Base-by-base conservation (phyloP, 345 rosid genomes). In the Salix purpurea region DNA sequence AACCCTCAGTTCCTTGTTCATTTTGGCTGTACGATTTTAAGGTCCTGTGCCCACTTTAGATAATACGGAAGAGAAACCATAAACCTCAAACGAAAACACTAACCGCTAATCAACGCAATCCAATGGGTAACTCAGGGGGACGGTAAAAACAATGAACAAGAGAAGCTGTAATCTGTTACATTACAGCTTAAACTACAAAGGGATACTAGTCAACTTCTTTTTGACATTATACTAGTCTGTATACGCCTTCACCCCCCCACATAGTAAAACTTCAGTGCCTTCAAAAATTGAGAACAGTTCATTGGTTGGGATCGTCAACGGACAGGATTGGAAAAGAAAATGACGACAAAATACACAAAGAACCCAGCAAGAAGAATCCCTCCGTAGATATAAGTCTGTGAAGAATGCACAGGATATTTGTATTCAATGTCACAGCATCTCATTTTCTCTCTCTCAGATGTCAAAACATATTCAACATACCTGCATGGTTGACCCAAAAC, bases 311-410 rank as follows among this genome's bases (percentile, higher is more conserved):
- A 14, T 34, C 36, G 65, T 92, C 87, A 93, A 34, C 92, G 97
- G 50, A 89, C 85, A 16, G 98, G 98, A 79, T 92, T 88, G 16
- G 99, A 84, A 85, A 93, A 96, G 90, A 91, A 93, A 76, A 92
- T 93, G 77, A 96, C 99, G 28, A 82, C 74, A 13, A 96, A 96
- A 68, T 96, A 96, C 34, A 96, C 97, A 1, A 96, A 16, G 77
- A 96, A 93, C 40, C 99, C 99, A 9, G 98, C 94, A 0, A 91
- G 82, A 64, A 96, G 97, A 74, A 96, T 96, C 21, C 89, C 98
- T 26, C 99, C 98, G 12, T 96, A 93, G 7, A 92, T 77, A 24
- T 85, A 93, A 1, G 98, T 92, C 80, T 96, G 99, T 19, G 96
- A 91, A 24, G 98, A 85, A 69, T 96, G 92, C 10, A 86, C 84